Percentiles rank a stretch among this genome's conserved stretches.
These are phyloP conservation scores for Teunomyces cretensis DNA, from an alignment of 805 yeast species.

Conservation along the genomic window DNA sequence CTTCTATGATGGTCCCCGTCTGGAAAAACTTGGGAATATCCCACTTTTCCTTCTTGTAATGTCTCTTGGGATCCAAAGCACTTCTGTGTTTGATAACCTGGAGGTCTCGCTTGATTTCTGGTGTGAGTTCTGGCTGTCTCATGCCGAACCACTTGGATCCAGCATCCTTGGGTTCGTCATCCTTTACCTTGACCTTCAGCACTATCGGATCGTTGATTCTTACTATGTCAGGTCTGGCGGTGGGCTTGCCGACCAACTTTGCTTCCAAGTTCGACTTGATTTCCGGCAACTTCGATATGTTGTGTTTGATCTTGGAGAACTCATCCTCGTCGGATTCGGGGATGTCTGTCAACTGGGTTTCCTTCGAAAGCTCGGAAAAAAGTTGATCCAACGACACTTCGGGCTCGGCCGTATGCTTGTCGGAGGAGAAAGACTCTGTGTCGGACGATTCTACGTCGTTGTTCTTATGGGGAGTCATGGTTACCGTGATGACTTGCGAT, in stretches of 20 bases:
- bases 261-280: slow-evolving; percentile 32
- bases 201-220: slow-evolving; percentile 49
- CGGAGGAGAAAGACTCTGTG: slow-evolving; percentile 25
- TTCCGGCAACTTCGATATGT: slow-evolving; percentile 40
- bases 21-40: slow-evolving; percentile 77
- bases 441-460: slow-evolving; percentile 24
- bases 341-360: slow-evolving; percentile 13
- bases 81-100: slow-evolving; percentile 79
- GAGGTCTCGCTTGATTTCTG: slow-evolving; percentile 72
- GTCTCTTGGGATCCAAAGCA: slow-evolving; percentile 92
- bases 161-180: slow-evolving; percentile 27
- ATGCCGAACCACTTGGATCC: slow-evolving; percentile 78
- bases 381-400: slow-evolving; percentile 29
- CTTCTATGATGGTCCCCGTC: slow-evolving; percentile 84
- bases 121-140: slow-evolving; percentile 74
- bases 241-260: slow-evolving; percentile 15
- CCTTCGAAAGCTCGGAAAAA: slow-evolving; percentile 30
- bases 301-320: slow-evolving; percentile 34
- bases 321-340: slow-evolving; percentile 16
- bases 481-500: background rate
- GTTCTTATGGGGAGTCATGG: slow-evolving; percentile 14
- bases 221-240: slow-evolving; percentile 21
- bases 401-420: slow-evolving; percentile 8
- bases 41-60: slow-evolving; percentile 86
- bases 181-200: slow-evolving; percentile 16